Evolutionary conservation across 2,329 filamentous ascomycete species (phyloP).

Genomic region (Neonectria faginata): DNA sequence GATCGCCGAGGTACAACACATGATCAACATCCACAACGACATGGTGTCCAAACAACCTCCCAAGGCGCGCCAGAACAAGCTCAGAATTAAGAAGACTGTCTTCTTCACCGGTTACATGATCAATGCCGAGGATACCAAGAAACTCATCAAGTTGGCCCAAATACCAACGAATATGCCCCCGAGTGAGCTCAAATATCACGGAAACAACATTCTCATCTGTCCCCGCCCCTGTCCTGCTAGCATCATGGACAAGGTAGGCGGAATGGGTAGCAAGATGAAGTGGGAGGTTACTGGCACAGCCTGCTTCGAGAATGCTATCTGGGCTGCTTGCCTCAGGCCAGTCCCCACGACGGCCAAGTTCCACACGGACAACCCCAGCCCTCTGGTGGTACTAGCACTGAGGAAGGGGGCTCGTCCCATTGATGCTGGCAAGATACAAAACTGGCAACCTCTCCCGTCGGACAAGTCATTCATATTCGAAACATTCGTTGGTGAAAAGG

Average conservation of each 20-base stretch:
- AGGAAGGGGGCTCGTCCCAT: constrained; percentile 79
- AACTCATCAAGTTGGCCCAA: constrained; percentile 76
- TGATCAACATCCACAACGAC: constrained; percentile 89
- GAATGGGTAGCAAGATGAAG: constrained; percentile 82
- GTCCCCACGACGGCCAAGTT: constrained; percentile 74
- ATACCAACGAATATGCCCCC: constrained; percentile 72
- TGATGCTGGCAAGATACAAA: constrained; percentile 83
- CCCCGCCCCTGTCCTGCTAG: constrained; percentile 78
- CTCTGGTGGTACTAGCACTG: constrained; percentile 85
- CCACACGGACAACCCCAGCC: constrained; percentile 83
- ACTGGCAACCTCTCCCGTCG: constrained; percentile 81
- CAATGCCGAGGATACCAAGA: constrained; percentile 75
- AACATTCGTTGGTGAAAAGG: constrained; percentile 87
- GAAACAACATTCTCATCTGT: constrained; percentile 91
- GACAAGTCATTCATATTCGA: constrained; percentile 83
- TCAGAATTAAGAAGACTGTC: constrained; percentile 86
- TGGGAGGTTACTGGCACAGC: constrained; percentile 87
- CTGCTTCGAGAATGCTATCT: constrained; percentile 82
- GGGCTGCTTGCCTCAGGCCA: constrained; percentile 85
- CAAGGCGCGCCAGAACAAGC: constrained; percentile 55
- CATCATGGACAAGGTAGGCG: constrained; percentile 86
- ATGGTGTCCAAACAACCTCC: constrained; percentile 52
- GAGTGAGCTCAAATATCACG: constrained; percentile 82
- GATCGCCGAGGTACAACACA: constrained; percentile 84
- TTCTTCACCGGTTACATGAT: constrained; percentile 96